A percentile compares a stretch with the other conserved stretches of the same genome.
Evolutionary conservation across 257 asterid genomes (phyloP).

Genomic region (Solanum chilense): DNA sequence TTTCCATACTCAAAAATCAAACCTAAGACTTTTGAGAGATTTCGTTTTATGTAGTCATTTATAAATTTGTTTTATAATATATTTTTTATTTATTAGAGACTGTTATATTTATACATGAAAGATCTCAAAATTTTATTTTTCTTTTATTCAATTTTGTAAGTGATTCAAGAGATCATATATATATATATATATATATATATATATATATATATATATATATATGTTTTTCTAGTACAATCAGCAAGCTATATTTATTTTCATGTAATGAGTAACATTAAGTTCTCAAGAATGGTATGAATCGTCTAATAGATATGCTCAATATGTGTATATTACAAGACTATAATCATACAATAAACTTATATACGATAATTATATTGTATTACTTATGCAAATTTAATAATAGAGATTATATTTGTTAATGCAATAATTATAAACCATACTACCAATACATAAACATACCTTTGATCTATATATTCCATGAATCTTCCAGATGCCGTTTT

Average conservation of each 20-base stretch:
- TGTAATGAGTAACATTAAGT: neutral
- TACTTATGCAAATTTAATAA: neutral
- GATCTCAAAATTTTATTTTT: no score
- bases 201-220: no score
- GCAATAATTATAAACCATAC: neutral
- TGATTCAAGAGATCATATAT: neutral
- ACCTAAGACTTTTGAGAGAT: fast-evolving
- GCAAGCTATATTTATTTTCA: neutral
- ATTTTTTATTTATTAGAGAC: neutral
- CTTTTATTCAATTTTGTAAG: neutral
- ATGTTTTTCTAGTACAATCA: neutral
- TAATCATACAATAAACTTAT: neutral
- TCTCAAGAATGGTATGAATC: neutral
- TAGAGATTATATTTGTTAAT: neutral
- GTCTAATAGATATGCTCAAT: neutral
- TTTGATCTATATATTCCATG: neutral
- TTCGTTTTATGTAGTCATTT: no score
- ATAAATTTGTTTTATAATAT: no score
- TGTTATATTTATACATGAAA: no score
- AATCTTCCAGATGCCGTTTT: neutral
- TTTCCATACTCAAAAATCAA: fast-evolving
- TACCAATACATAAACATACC: neutral
- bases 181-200: no score
- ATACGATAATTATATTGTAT: no score
- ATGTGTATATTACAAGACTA: neutral